A percentile compares a stretch with the other conserved stretches of the same genome.
Evolutionary conservation across 768 basidiomycete genomes (phyloP).

Genomic region (Lactifluus subvellereus): DNA sequence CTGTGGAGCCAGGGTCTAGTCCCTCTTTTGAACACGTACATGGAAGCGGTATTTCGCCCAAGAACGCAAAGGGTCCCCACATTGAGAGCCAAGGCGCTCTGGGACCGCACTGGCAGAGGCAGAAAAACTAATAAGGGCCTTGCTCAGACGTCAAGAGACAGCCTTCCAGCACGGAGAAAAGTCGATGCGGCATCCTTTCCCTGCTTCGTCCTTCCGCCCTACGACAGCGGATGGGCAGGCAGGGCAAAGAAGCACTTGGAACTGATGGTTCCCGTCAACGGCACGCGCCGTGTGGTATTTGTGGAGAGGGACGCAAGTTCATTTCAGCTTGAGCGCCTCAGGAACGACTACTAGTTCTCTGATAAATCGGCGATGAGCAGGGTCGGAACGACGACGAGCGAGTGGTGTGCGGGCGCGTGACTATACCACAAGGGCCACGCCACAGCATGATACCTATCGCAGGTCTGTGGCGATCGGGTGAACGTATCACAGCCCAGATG

Average conservation of each 20-base stretch:
- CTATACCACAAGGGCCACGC: neutral
- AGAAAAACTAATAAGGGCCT: slow-evolving; percentile 9
- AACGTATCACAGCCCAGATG: neutral
- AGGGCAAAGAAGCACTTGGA: slow-evolving; percentile 12
- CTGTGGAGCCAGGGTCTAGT: slow-evolving; percentile 17
- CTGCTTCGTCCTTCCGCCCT: neutral
- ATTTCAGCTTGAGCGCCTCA: slow-evolving; percentile 17
- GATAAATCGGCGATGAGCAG: slow-evolving; percentile 20
- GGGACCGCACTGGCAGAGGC: slow-evolving; percentile 9
- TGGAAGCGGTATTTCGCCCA: slow-evolving; percentile 17
- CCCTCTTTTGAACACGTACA: slow-evolving; percentile 17
- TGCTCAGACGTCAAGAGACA: slow-evolving; percentile 16
- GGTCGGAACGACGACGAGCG: neutral
- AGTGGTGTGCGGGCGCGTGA: neutral
- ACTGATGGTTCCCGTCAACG: slow-evolving; percentile 19
- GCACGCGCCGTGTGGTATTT: slow-evolving; percentile 13
- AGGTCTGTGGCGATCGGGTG: slow-evolving; percentile 8
- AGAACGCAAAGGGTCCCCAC: slow-evolving; percentile 12
- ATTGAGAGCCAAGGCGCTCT: slow-evolving; percentile 18
- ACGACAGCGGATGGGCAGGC: slow-evolving; percentile 16
- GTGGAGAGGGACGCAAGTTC: slow-evolving; percentile 15
- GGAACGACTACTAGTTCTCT: slow-evolving; percentile 8
- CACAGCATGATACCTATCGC: neutral
- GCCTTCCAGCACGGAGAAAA: slow-evolving; percentile 17
- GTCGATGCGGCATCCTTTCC: slow-evolving; percentile 16